A percentile compares a stretch with the other conserved stretches of the same genome.
Evolutionary conservation across 768 basidiomycete genomes (phyloP).

Genomic region (Boletales sp.): DNA sequence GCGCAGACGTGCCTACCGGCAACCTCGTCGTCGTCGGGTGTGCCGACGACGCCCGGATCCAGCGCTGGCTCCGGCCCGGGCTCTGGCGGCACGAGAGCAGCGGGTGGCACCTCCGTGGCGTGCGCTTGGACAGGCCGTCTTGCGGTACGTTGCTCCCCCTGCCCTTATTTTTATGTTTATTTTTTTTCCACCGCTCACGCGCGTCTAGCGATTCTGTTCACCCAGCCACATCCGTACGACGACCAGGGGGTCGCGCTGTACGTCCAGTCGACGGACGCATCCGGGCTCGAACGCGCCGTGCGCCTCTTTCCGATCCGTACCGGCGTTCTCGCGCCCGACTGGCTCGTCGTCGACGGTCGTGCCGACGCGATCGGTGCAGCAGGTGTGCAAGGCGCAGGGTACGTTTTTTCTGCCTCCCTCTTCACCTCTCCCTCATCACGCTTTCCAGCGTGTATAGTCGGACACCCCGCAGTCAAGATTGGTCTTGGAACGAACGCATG

Average conservation of each 20-base stretch:
- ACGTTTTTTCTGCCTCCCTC: constrained; percentile 20
- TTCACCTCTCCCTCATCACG: neutral
- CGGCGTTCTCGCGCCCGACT: constrained; percentile 72
- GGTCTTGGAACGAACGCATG: constrained; percentile 46
- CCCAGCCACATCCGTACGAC: constrained; percentile 40
- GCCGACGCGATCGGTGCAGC: constrained; percentile 63
- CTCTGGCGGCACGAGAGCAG: constrained; percentile 20
- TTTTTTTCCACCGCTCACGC: too few species aligned
- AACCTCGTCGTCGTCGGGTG: constrained; percentile 62
- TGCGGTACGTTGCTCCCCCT: constrained; percentile 10
- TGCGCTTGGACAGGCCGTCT: constrained; percentile 18
- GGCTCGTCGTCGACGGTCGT: constrained; percentile 57
- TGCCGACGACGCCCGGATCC: constrained; percentile 32
- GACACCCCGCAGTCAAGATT: constrained; percentile 22
- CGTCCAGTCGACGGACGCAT: constrained; percentile 52
- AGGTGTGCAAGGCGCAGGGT: constrained; percentile 80
- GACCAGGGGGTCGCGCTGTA: constrained; percentile 44
- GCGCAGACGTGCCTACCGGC: constrained; percentile 27
- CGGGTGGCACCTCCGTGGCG: constrained; percentile 10
- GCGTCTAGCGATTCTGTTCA: constrained; percentile 48
- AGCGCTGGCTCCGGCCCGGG: constrained; percentile 27
- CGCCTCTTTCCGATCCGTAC: constrained; percentile 85
- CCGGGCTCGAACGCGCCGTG: constrained; percentile 62
- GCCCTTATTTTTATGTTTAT: too few species aligned
- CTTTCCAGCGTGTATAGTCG: constrained; percentile 24